These are phyloP conservation scores for Arxiozyma slooffiae DNA, from an alignment of 1,139 yeast species.

Conservation along the genomic window DNA sequence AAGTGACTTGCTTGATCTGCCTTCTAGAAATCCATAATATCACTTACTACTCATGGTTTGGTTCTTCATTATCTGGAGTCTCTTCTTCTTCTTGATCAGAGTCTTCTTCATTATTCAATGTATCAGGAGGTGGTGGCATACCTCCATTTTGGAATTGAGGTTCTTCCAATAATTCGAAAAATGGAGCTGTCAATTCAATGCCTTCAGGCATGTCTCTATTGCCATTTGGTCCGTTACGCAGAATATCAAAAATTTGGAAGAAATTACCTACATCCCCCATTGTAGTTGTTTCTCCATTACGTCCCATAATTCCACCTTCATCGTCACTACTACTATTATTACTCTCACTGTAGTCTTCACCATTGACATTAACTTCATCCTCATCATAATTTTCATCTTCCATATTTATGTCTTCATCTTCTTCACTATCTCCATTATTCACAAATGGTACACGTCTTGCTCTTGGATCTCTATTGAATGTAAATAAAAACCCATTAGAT, in stretches of 20 bases:
- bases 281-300: conserved; percentile 1
- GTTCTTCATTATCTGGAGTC: not conserved
- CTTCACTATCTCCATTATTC: conserved; percentile 15
- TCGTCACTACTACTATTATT: conserved; percentile 13
- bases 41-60: not conserved
- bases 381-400: conserved; percentile 17
- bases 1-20: too few species aligned
- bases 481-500: conserved; percentile 25
- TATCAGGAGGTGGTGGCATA: not conserved
- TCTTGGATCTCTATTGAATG: conserved; percentile 24
- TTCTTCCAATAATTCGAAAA: conserved; percentile 3
- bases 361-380: conserved; percentile 9
- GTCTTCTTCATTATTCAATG: not conserved
- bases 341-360: conserved; percentile 10
- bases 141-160: not conserved
- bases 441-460: conserved; percentile 18
- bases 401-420: conserved; percentile 9
- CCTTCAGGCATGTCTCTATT: not conserved
- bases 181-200: conserved; percentile 4
- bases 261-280: conserved; percentile 2
- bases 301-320: conserved; percentile 13
- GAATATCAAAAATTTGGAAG: conserved; percentile 3
- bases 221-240: conserved; percentile 2
- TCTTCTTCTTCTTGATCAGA: not conserved
- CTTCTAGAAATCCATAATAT: too few species aligned